Evolutionary conservation across 2,329 filamentous ascomycete genomes (phyloP).

Genomic region (Exophiala dermatitidis): DNA sequence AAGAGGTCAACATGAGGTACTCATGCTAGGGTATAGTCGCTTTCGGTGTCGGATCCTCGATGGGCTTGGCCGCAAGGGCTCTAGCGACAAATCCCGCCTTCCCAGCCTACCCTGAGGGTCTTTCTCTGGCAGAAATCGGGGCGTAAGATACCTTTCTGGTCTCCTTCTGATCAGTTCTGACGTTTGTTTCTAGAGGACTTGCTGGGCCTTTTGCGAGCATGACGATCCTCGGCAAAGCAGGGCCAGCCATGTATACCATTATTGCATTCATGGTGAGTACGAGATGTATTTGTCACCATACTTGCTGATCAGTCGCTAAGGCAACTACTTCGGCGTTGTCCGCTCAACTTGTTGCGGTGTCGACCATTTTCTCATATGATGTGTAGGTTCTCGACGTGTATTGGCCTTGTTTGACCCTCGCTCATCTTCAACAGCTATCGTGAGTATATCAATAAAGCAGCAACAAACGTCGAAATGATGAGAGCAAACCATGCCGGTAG

Average conservation of each 20-base stretch:
- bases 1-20: neutral
- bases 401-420: neutral
- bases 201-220: slow-evolving; percentile 81
- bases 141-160: neutral
- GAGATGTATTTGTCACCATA: neutral
- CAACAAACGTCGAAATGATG: slow-evolving; percentile 11
- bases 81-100: slow-evolving; percentile 37
- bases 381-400: slow-evolving; percentile 28
- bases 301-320: neutral
- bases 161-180: slow-evolving; percentile 31
- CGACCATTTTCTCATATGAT: slow-evolving; percentile 49
- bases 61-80: slow-evolving; percentile 41
- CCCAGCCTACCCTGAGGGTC: slow-evolving; percentile 32
- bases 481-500: slow-evolving; percentile 6
- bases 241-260: slow-evolving; percentile 67
- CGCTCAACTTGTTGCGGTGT: slow-evolving; percentile 49
- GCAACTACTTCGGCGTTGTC: slow-evolving; percentile 41
- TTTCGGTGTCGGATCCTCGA: slow-evolving; percentile 40
- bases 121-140: slow-evolving; percentile 21
- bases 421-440: slow-evolving; percentile 29
- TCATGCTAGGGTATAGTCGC: slow-evolving; percentile 18
- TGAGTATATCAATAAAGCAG: slow-evolving; percentile 37
- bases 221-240: slow-evolving; percentile 70
- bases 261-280: slow-evolving; percentile 67
- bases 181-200: slow-evolving; percentile 36